Conservation (phyloP, 1,139 yeast species). For the Wickerhamomyces sp. region DNA sequence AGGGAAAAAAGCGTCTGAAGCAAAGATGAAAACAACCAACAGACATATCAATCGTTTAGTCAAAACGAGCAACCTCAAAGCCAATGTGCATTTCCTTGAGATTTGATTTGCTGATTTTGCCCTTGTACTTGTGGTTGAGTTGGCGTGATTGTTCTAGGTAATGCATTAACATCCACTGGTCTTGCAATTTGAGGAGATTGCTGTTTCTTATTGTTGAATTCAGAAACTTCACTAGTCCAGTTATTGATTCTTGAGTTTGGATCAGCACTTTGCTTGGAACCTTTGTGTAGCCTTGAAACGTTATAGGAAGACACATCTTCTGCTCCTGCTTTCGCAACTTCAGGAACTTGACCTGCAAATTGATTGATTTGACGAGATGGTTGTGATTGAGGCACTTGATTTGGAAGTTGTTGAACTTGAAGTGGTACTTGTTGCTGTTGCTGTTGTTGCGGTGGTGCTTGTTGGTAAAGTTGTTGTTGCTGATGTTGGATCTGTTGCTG, state of each 20-base stretch:
- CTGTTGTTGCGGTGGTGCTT: not conserved
- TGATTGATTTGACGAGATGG: not conserved
- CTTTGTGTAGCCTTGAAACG: not conserved
- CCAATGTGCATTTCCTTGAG: slow-evolving; percentile 1
- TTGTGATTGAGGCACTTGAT: not conserved
- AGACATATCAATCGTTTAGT: no score
- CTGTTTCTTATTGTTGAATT: not conserved
- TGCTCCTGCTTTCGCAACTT: not conserved
- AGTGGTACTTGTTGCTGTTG: not conserved
- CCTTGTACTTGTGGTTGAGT: not conserved
- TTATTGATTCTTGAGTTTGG: not conserved
- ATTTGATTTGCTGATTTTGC: not conserved
- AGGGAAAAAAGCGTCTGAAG: no score
- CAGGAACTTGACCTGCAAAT: not conserved
- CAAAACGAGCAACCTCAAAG: not conserved
- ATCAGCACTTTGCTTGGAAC: not conserved
- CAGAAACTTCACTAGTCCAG: not conserved
- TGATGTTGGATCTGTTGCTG: slow-evolving; percentile 1
- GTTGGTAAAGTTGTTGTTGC: not conserved
- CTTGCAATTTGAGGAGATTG: not conserved
- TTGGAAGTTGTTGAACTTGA: not conserved
- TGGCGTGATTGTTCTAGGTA: not conserved
- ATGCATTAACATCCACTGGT: not conserved
- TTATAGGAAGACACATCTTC: not conserved
- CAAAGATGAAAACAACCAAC: no score